Evolutionary conservation across 1,284 basidiomycete genomes (phyloP), one percentile per base, ranked within the genome.

Genomic region (Sporisorium exsertum): DNA sequence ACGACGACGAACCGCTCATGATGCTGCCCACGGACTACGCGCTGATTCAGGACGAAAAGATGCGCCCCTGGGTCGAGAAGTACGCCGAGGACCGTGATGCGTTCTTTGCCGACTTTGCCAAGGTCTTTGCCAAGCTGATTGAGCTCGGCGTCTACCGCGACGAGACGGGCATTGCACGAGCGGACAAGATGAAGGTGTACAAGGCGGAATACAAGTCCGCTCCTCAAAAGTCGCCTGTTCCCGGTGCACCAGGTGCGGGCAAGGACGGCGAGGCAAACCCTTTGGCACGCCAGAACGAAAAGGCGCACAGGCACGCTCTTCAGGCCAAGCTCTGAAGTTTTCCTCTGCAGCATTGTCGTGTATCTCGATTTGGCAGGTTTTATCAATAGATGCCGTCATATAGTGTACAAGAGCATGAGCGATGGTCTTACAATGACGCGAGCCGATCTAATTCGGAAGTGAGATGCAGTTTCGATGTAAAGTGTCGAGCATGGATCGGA

Each of bases 61-160:
- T 85, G 74, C 76, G 77, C 20, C 73, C 73, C 6, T 85, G 84
- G 84, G 83, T 84, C 27, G 82, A 85, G 65, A 84, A 83, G 82
- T 87, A 87, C 71, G 88, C 89, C 6, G 87, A 87, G 49, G 88
- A 89, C 84, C 86, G 87, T 72, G 87, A 88, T 49, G 81, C 87
- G 7, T 89, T 89, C 86, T 89, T 88, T 82, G 81, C 86, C 50
- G 87, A 90, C 80, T 90, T 90, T 73, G 81, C 88, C 16, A 82
- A 84, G 57, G 87, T 81, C 22, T 87, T 86, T 67, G 82, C 82
- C 49, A 83, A 83, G 71, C 74, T 86, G 5, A 80, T 87, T 27
- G 85, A 86, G 67, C 75, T 86, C 33, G 85, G 84, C 50, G 85
- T 85, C 20, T 79, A 83, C 75, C 78, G 83, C 18, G 83, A 84